phyloP scores from a whole-genome alignment of 2,329 filamentous ascomycete species.

The Alternaria conjuncta region DNA sequence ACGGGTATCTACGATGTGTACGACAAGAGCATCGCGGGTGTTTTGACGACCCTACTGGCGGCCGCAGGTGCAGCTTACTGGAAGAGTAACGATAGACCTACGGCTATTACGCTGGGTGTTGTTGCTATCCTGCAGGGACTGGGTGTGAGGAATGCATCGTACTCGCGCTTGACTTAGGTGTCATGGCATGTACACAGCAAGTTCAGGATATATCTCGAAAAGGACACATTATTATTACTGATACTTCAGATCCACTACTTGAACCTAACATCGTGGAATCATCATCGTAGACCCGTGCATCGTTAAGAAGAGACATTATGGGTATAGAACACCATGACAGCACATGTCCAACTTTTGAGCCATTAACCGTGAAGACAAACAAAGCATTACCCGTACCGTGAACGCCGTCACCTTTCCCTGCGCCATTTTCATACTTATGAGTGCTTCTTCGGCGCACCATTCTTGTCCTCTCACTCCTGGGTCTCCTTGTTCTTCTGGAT shows the following conservation, averaged over 20 bases:
- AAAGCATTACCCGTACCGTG: background rate
- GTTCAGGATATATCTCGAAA: background rate
- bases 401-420: background rate
- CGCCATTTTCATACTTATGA: background rate
- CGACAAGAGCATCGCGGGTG: conserved; percentile 40
- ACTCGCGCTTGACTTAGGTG: conserved; percentile 15
- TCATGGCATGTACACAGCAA: background rate
- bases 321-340: conserved; percentile 9
- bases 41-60: conserved; percentile 34
- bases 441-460: background rate
- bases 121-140: conserved; percentile 37
- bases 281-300: background rate
- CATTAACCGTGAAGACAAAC: background rate
- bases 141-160: conserved; percentile 29
- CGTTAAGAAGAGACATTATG: background rate
- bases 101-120: conserved; percentile 25
- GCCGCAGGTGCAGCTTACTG: conserved; percentile 34
- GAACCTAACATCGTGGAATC: background rate
- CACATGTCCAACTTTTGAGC: background rate
- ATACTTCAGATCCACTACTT: background rate
- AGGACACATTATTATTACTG: conserved; percentile 1
- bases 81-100: conserved; percentile 34
- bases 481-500: conserved; percentile 14
- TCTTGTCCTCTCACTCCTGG: background rate
- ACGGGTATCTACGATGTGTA: conserved; percentile 39